Conservation (phyloP, 2,329 filamentous ascomycete genomes). For the Monilinia polystroma region DNA sequence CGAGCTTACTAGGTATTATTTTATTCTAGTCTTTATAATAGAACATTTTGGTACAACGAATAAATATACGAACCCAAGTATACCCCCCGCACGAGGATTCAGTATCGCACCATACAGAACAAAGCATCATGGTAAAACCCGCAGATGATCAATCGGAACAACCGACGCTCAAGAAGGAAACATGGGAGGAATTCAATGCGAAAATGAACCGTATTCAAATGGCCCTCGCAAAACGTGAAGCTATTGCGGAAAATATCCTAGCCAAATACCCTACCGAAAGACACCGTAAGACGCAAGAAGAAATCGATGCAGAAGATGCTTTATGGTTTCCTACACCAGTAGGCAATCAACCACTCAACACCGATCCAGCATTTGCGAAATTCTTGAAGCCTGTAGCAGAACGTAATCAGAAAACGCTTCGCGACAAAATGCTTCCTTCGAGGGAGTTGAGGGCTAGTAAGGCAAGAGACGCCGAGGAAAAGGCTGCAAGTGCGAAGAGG, state of each 20-base stretch:
- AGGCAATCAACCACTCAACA: conserved; percentile 39
- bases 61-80: conserved; percentile 8
- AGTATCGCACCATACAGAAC: conserved; percentile 8
- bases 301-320: conserved; percentile 40
- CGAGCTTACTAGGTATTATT: not conserved
- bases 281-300: conserved; percentile 36
- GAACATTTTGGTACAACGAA: not conserved
- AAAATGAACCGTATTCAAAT: conserved; percentile 40
- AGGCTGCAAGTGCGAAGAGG: conserved; percentile 38
- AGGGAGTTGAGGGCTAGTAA: conserved; percentile 39
- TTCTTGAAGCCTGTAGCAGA: conserved; percentile 36
- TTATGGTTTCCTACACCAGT: conserved; percentile 36
- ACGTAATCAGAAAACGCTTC: conserved; percentile 39
- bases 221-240: conserved; percentile 39
- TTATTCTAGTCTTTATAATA: not conserved
- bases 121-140: conserved; percentile 16
- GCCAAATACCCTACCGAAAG: conserved; percentile 37
- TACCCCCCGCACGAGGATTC: conserved; percentile 7
- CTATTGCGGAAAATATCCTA: conserved; percentile 31
- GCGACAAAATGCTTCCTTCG: conserved; percentile 38
- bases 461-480: conserved; percentile 39
- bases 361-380: conserved; percentile 35
- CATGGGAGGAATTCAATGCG: conserved; percentile 37
- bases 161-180: conserved; percentile 30
- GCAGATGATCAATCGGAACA: conserved; percentile 26